Base-by-base conservation (phyloP, 2,329 filamentous ascomycete species). In the Alternaria sp. region DNA sequence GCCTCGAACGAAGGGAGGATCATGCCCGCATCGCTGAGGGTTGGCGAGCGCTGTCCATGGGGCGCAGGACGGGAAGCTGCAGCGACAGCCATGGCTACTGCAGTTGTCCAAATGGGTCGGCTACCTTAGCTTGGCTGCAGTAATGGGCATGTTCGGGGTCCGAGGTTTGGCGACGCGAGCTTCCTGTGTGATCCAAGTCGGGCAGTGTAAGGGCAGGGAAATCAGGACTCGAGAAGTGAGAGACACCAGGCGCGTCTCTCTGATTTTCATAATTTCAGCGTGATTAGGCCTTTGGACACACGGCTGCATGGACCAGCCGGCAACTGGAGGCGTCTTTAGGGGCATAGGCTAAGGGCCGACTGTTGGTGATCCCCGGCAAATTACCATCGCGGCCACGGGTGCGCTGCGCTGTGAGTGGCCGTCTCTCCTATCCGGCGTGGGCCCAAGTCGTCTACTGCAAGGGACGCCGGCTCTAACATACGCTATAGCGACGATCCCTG, bases 1-100 rank as follows among this genome's bases (percentile, higher is more conserved):
- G 65, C 46, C 44, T 74, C 69, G 56, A 67, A 67, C 57, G 91
- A 89, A 64, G 94, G 94, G 56, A 97, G 83, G 73, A 97, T 97
- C 93, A 97, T 94, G 79, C 97, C 94, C 56, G 93, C 93, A 79
- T 97, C 96, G 59, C 93, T 96, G 74, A 97, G 84, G 3, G 94
- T 97, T 50, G 94, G 94, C 63, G 93, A 96, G 46, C 74, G 70
- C 67, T 61, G 71, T 26, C 65, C 68, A 59, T 64, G 47, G 25
- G 55, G 54, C 40, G 61, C 54, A 66, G 60, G 54, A 59, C 60
- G 68, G 64, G 69, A 59, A 64, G 67, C 59, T 66, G 68, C 65
- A 54, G 65, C 65, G 60, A 69, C 62, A 54, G 67, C 72, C 72
- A 74, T 73, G 65, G 62, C 59, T 66, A 66, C 62, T 45, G 54